phyloP scores from a whole-genome alignment of 768 basidiomycete species.

The Podaxis carcinomalis region DNA sequence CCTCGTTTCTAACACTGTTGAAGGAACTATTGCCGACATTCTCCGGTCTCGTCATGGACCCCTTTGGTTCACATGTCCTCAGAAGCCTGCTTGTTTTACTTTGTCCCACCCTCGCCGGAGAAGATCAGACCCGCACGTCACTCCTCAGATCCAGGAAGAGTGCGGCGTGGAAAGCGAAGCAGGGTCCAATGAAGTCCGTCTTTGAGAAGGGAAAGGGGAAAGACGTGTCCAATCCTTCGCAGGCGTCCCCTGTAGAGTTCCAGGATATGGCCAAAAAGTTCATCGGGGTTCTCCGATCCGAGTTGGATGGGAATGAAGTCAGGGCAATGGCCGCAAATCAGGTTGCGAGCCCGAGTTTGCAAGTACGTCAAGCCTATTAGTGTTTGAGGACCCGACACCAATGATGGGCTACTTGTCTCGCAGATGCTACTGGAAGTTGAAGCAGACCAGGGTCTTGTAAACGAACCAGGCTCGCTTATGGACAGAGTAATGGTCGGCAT shows the following conservation, averaged over 20 bases:
- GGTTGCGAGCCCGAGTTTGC: conserved; percentile 72
- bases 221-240: conserved; percentile 22
- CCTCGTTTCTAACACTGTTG: not conserved
- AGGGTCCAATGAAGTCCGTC: conserved; percentile 78
- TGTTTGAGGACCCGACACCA: not conserved
- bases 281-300: conserved; percentile 46
- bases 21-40: conserved; percentile 72
- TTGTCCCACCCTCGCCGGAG: conserved; percentile 49
- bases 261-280: conserved; percentile 36
- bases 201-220: conserved; percentile 46
- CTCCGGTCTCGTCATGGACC: conserved; percentile 67
- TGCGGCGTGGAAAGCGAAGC: conserved; percentile 74
- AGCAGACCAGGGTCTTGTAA: conserved; percentile 55
- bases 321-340: conserved; percentile 72
- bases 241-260: conserved; percentile 45
- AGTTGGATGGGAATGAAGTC: conserved; percentile 65
- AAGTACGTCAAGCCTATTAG: conserved; percentile 38
- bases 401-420: not conserved
- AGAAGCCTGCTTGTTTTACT: conserved; percentile 76
- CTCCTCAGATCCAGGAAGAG: conserved; percentile 80
- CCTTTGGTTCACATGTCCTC: conserved; percentile 88
- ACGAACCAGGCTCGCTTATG: conserved; percentile 68
- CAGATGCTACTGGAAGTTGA: conserved; percentile 86
- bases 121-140: conserved; percentile 30
- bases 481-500: conserved; percentile 77